These are phyloP conservation scores for Syzygium oleosum DNA, from an alignment of 345 rosid species.

Conservation along the genomic window DNA sequence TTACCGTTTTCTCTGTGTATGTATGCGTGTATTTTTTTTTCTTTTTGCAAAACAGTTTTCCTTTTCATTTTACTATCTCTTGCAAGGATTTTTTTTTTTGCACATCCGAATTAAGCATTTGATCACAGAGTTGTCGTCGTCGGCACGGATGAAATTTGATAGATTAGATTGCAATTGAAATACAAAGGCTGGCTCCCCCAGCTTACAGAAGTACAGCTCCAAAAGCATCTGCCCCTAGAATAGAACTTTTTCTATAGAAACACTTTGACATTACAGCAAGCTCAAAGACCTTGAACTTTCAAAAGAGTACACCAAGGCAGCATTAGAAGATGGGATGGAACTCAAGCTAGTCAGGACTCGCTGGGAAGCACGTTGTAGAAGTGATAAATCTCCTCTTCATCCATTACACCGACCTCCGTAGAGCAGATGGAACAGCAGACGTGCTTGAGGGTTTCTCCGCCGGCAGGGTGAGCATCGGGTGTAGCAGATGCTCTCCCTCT, in stretches of 20 bases:
- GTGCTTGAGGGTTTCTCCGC: slow-evolving; percentile 18
- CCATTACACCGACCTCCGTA: slow-evolving; percentile 56
- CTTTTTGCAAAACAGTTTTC: neutral
- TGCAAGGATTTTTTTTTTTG: neutral
- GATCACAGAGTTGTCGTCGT: neutral
- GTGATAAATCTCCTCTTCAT: slow-evolving; percentile 69
- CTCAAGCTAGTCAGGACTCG: slow-evolving; percentile 29
- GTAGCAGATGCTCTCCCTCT: slow-evolving; percentile 27
- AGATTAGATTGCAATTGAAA: neutral
- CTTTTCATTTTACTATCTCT: neutral
- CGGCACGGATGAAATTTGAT: neutral
- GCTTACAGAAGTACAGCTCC: neutral
- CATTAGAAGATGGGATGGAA: neutral
- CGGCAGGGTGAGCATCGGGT: slow-evolving; percentile 4
- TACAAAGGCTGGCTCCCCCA: neutral
- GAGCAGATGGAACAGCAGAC: slow-evolving; percentile 59
- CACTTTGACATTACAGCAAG: neutral
- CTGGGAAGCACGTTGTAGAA: slow-evolving; percentile 75
- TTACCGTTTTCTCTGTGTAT: no score
- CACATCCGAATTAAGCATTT: neutral
- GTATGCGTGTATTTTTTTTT: no score
- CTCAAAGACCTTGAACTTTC: neutral
- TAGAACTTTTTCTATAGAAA: neutral
- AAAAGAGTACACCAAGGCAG: neutral
- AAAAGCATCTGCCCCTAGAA: neutral